Base-by-base conservation (phyloP, 179 eudicot species). In the Sideroxylon spinosum region DNA sequence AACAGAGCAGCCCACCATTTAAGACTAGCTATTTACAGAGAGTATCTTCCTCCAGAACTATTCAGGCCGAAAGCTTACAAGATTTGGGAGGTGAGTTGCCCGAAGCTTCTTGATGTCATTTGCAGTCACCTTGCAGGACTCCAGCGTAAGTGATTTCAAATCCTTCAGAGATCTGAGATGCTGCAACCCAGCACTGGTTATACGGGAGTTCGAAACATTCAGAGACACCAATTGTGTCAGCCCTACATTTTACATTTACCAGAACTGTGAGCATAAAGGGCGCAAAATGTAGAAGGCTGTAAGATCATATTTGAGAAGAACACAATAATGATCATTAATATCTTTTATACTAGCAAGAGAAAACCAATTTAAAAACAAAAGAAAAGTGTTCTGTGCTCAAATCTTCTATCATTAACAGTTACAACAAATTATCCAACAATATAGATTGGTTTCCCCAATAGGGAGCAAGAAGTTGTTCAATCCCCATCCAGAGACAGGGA, bases 61-160 rank as follows among this genome's bases (percentile, higher is more conserved):
- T 78, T 92, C 93, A 19, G 97, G 97, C 49, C 97, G 87, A 76
- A 82, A 82, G 76, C 74, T 89, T 73, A 89, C 85, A n/a, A 92
- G 88, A 79, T 89, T 84, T 0, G 91, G 93, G 70, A 92, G 95
- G 49, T 79, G 77, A 44, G 86, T 79, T 37, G 87, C 78, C 71
- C 87, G 93, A 44, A 92, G 95, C 85, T 86, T 92, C 87, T 71
- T 86, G 32, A 92, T 92, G 83, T 91, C 97, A 52, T 78, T 70
- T 57, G 95, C 90, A 66, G 87, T 88, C 68, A 92, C 95, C 85
- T 86, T 88, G 86, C 93, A 89, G 17, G 95, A 91, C 79, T 89
- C 97, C 86, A 92, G 73, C 9, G 90, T 82, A 60, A 92, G 87
- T 22, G 97, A 91, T 0, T 86, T 83, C 56, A 92, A 46, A 76